Evolutionary conservation across 2,329 filamentous ascomycete species (phyloP), one percentile per base, ranked within the genome.

Genomic region (Talaromyces sp.): DNA sequence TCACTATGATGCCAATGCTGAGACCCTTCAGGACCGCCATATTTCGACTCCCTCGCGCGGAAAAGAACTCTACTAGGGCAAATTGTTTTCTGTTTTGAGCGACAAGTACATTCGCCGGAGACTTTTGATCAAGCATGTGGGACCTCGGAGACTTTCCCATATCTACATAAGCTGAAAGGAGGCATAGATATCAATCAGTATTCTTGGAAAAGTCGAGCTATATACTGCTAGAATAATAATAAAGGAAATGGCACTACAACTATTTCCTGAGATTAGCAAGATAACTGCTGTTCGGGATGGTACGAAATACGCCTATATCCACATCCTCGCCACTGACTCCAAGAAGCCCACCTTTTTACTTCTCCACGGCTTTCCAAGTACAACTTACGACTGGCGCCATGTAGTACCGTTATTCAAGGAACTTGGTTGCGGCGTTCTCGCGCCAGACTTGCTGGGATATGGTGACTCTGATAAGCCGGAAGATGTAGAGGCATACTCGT

Each of bases 361-460:
- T 63, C 74, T 84, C 13, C 83, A 84, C 67, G 82, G 83, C 39
- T 82, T 83, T 59, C 82, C 82, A 33, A 82, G 81, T 4, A 80
- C 79, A 41, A 73, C 76, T 13, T 72, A 75, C 39, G 82, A 84
- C 72, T 85, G 81, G 79, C 64, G 72, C 3, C 69, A 74, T 62
- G 79, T 82, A 63, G 71, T 81, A 4, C 45, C 63, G 0, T 67
- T 75, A 63, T 76, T 83, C 59, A 67, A 71, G 0, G 61, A 70
- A 0, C 39, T 66, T 2, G 81, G 80, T 1, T 79, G 82, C 63
- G 82, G 82, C 0, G 69, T 83, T 13, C 58, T 84, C 0, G 81
- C 74, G 0, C 76, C 76, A 0, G 82, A 84, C 66, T 70, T 82
- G 0, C 73, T 80, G 1, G 78, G 79, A 1, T 80, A 75, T 56